These are phyloP conservation scores for Rubroboletus satanas DNA, from an alignment of 768 basidiomycete species.

Conservation along the genomic window DNA sequence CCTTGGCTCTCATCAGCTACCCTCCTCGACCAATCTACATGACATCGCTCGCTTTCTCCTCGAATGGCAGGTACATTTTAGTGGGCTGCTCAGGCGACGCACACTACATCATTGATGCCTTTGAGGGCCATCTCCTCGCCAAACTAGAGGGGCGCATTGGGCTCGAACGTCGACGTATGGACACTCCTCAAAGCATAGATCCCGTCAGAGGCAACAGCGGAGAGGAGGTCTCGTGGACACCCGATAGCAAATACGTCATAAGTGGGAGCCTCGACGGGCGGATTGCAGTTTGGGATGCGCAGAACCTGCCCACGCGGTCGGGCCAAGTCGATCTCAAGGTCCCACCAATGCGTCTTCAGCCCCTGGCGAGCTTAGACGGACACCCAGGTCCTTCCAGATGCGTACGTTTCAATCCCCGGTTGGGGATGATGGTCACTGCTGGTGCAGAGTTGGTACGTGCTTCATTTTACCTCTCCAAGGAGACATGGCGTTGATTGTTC, in stretches of 20 bases:
- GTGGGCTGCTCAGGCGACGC: constrained; percentile 90
- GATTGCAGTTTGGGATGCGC: constrained; percentile 84
- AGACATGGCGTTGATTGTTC: constrained; percentile 14
- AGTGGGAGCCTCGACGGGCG: constrained; percentile 84
- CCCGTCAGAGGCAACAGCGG: constrained; percentile 80
- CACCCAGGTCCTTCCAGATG: constrained; percentile 83
- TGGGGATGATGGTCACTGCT: constrained; percentile 83
- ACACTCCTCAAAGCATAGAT: constrained; percentile 53
- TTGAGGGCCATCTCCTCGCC: constrained; percentile 76
- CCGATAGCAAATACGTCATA: constrained; percentile 87
- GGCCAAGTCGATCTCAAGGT: constrained; percentile 54
- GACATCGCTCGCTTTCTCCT: constrained; percentile 88
- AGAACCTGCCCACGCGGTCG: constrained; percentile 50
- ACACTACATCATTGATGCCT: constrained; percentile 93
- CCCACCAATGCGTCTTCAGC: constrained; percentile 48
- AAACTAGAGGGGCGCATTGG: constrained; percentile 85
- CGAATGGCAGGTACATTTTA: constrained; percentile 85
- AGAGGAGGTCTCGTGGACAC: constrained; percentile 92
- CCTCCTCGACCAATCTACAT: constrained; percentile 87
- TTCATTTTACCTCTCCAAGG: neutral
- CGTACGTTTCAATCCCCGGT: constrained; percentile 85
- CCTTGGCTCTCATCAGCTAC: constrained; percentile 67
- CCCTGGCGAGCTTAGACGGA: constrained; percentile 58
- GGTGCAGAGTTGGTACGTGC: constrained; percentile 76
- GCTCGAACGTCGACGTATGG: constrained; percentile 62